Percentiles rank a stretch among this genome's conserved stretches.
Conservation (phyloP, 2,329 filamentous ascomycete species). For the Chrysoporthe puriensis region DNA sequence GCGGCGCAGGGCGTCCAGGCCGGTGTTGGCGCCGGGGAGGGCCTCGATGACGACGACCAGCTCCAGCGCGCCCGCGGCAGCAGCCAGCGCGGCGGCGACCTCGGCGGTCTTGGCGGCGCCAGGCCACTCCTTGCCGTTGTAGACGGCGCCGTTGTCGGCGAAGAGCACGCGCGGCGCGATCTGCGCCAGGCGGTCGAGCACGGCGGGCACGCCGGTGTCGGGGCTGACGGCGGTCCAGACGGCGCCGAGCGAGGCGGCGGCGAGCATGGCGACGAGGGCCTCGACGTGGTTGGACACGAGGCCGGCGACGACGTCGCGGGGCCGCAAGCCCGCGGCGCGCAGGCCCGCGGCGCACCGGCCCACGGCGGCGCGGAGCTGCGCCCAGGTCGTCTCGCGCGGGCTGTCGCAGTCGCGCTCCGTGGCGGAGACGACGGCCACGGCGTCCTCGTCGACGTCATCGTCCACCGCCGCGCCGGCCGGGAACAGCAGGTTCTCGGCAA, state of each 20-base stretch:
- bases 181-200: conserved; percentile 84
- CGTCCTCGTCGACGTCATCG: conserved; percentile 62
- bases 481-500: conserved; percentile 92
- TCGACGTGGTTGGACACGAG: conserved; percentile 91
- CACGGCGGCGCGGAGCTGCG: conserved; percentile 77
- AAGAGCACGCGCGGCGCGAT: conserved; percentile 84
- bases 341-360: conserved; percentile 73
- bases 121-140: conserved; percentile 90
- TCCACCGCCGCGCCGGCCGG: conserved; percentile 62
- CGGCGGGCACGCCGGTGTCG: conserved; percentile 88
- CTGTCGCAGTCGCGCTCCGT: conserved; percentile 68
- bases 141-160: conserved; percentile 83
- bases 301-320: conserved; percentile 63
- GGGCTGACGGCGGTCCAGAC: conserved; percentile 94
- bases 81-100: conserved; percentile 67
- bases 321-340: conserved; percentile 63
- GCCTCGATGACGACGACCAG: conserved; percentile 77
- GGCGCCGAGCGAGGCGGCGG: conserved; percentile 78
- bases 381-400: conserved; percentile 67
- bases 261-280: conserved; percentile 85
- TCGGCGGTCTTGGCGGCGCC: conserved; percentile 78
- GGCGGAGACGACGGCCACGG: conserved; percentile 75
- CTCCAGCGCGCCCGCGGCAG: conserved; percentile 56
- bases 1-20: conserved; percentile 45
- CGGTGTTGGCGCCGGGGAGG: conserved; percentile 49